phyloP scores from a whole-genome alignment of 768 basidiomycete species.

The Rhizopogon rudus region DNA sequence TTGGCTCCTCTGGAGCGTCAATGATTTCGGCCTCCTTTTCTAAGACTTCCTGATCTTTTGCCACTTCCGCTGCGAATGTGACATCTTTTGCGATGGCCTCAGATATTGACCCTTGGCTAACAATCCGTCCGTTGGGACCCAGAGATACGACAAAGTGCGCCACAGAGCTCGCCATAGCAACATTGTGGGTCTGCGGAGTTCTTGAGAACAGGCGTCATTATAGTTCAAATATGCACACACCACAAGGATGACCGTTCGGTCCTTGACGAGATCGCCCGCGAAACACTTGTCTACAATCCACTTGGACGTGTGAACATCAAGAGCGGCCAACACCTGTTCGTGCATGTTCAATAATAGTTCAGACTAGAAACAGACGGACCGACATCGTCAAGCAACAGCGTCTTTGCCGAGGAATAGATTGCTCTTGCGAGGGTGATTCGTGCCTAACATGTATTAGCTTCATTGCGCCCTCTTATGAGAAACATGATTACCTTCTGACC shows the following conservation, averaged over 20 bases:
- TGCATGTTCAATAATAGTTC: not conserved
- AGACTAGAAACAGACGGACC: not conserved
- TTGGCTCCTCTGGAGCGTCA: conserved; percentile 13
- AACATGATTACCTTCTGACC: conserved; percentile 47
- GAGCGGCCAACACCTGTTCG: conserved; percentile 41
- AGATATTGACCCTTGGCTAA: conserved; percentile 43
- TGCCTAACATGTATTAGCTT: conserved; percentile 24
- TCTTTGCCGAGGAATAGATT: conserved; percentile 54
- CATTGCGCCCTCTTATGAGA: not conserved
- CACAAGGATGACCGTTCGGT: conserved; percentile 49
- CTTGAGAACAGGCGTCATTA: not conserved
- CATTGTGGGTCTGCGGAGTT: conserved; percentile 25
- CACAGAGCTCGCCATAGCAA: conserved; percentile 20
- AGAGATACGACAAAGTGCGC: conserved; percentile 47
- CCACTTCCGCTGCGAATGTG: conserved; percentile 18
- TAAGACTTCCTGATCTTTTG: conserved; percentile 10
- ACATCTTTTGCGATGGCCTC: conserved; percentile 40
- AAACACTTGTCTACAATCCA: conserved; percentile 48
- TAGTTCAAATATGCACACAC: conserved; percentile 22
- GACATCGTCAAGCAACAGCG: conserved; percentile 70
- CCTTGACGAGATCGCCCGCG: conserved; percentile 38
- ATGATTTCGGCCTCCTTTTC: conserved; percentile 13
- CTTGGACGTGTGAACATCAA: conserved; percentile 52
- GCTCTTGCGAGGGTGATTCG: conserved; percentile 54
- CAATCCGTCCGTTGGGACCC: conserved; percentile 46